A percentile compares a stretch with the other conserved stretches of the same genome.
Evolutionary conservation across 257 asterid genomes (phyloP).

Genomic region (Primulina tabacum): DNA sequence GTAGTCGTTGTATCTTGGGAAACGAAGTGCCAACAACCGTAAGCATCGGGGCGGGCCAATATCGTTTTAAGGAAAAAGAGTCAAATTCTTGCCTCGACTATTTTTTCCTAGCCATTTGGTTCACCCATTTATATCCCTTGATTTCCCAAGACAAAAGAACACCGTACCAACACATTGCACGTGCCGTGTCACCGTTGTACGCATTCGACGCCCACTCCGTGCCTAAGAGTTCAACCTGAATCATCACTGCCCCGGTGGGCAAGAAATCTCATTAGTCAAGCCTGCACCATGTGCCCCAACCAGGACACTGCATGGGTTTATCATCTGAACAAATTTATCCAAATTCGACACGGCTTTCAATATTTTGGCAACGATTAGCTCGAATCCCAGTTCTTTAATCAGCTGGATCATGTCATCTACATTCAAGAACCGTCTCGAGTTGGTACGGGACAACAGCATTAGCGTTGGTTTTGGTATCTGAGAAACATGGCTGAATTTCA

Average conservation of each 20-base stretch:
- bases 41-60: too few relatives aligned
- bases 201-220: conserved; percentile 56
- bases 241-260: conserved; percentile 41
- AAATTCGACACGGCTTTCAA: conserved; percentile 43
- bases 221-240: conserved; percentile 52
- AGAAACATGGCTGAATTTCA: conserved; percentile 12
- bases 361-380: conserved; percentile 32
- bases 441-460: conserved; percentile 43
- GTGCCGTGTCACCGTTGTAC: conserved; percentile 41
- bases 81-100: too few relatives aligned
- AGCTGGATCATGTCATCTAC: conserved; percentile 34
- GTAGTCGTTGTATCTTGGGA: too few relatives aligned
- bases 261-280: conserved; percentile 48
- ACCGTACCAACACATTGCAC: too few relatives aligned
- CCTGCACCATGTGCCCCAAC: conserved; percentile 68
- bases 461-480: conserved; percentile 36
- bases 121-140: too few relatives aligned
- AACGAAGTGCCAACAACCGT: too few relatives aligned
- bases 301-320: conserved; percentile 52
- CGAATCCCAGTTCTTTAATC: conserved; percentile 43
- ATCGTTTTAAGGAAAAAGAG: too few relatives aligned
- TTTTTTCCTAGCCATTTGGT: too few relatives aligned
- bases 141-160: too few relatives aligned
- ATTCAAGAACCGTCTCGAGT: conserved; percentile 39
- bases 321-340: conserved; percentile 33